Evolutionary conservation across 2,329 filamentous ascomycete genomes (phyloP).

Genomic region (Diaporthe ampelina): DNA sequence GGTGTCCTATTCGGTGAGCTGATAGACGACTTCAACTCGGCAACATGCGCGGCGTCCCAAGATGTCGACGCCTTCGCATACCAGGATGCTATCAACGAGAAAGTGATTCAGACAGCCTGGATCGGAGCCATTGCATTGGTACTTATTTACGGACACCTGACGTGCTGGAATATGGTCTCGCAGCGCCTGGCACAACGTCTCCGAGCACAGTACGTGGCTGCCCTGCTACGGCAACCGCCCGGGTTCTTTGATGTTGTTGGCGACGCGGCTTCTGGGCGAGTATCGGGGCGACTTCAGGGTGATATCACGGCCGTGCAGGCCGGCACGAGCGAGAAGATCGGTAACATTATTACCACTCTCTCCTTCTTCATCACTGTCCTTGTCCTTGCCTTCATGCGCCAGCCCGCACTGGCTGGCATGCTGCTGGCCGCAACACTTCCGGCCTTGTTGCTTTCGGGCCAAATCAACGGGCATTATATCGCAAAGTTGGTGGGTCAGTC

Average conservation of each 20-base stretch:
- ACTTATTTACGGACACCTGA: neutral
- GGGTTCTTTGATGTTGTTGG: conserved; percentile 6
- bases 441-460: neutral
- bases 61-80: conserved; percentile 6
- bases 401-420: conserved; percentile 7
- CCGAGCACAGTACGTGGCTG: neutral
- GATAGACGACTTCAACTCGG: conserved; percentile 16
- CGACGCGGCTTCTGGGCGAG: conserved; percentile 1
- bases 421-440: neutral
- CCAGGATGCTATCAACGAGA: neutral
- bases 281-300: neutral
- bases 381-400: neutral
- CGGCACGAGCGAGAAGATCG: conserved; percentile 10
- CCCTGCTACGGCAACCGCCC: conserved; percentile 5
- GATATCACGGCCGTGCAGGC: conserved; percentile 7
- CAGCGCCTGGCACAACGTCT: conserved; percentile 7
- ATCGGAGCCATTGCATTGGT: neutral
- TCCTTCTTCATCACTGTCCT: conserved; percentile 12
- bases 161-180: conserved; percentile 6
- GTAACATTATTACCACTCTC: neutral
- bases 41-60: neutral
- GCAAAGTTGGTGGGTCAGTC: neutral
- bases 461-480: neutral
- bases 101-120: conserved; percentile 12
- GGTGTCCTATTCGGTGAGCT: conserved; percentile 1